Conservation (phyloP, 2,329 filamentous ascomycete species). For the Neonectria hederae region DNA sequence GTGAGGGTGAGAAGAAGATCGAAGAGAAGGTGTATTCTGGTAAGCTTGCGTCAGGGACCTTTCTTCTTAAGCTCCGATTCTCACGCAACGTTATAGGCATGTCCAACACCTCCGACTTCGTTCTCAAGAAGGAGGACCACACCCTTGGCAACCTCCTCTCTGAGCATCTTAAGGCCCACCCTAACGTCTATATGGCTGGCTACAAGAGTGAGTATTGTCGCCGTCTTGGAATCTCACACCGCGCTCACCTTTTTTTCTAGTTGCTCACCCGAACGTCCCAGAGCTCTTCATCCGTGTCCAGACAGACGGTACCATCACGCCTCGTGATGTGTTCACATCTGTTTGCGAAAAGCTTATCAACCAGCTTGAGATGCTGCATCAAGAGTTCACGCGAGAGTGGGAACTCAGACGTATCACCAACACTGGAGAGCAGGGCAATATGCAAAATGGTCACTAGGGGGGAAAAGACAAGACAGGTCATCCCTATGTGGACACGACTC, state of each 20-base stretch:
- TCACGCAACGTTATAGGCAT: constrained; percentile 64
- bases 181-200: constrained; percentile 87
- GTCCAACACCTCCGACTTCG: constrained; percentile 94
- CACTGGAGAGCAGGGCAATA: constrained; percentile 65
- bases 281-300: constrained; percentile 81
- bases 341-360: constrained; percentile 85
- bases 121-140: constrained; percentile 96
- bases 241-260: constrained; percentile 42
- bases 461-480: constrained; percentile 14
- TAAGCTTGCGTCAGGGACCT: constrained; percentile 56
- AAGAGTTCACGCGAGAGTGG: constrained; percentile 93
- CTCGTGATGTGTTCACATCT: constrained; percentile 86
- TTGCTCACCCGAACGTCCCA: constrained; percentile 69
- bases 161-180: constrained; percentile 84
- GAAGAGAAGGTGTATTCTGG: constrained; percentile 88
- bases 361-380: constrained; percentile 80
- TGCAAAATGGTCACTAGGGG: constrained; percentile 50
- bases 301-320: constrained; percentile 87
- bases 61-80: background rate
- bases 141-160: constrained; percentile 91
- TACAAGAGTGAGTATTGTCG: constrained; percentile 77
- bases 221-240: too few species aligned
- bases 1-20: constrained; percentile 91
- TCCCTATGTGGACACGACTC: constrained; percentile 28
- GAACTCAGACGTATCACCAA: constrained; percentile 87